These are phyloP conservation scores for Chalciporus sp. DNA, from an alignment of 1,284 basidiomycete species.

Conservation along the genomic window DNA sequence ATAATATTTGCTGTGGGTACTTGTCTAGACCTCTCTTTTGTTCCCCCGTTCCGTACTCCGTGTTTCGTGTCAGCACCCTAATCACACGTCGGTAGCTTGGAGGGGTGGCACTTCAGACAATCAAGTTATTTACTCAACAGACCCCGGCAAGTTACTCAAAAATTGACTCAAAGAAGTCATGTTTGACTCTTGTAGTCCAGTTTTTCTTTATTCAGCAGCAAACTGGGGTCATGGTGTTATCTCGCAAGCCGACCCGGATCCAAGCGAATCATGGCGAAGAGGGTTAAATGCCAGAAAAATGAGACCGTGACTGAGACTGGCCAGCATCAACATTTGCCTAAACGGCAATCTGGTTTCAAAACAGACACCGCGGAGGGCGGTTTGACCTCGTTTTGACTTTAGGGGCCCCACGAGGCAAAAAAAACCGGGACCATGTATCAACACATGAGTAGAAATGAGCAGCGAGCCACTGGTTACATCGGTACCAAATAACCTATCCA, in stretches of 20 bases:
- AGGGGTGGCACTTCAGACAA: too few species aligned
- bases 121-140: background rate
- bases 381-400: background rate
- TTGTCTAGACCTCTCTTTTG: background rate
- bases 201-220: slow-evolving; percentile 17
- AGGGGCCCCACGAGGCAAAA: background rate
- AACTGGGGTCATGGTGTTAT: background rate
- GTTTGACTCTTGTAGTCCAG: background rate
- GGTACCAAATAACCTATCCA: background rate
- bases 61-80: background rate
- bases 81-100: background rate
- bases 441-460: too few species aligned
- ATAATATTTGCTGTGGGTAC: too few species aligned
- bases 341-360: slow-evolving; percentile 1
- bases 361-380: slow-evolving; percentile 6
- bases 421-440: background rate
- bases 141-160: background rate
- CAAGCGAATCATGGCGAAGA: background rate
- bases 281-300: background rate
- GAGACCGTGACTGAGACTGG: too few species aligned
- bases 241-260: background rate
- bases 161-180: background rate
- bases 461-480: background rate
- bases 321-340: too few species aligned
- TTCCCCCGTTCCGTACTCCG: background rate